Evolutionary conservation across 164 flowering plant genomes (phyloP), one percentile per base, ranked within the genome.

Genomic region (Taxillus chinensis): DNA sequence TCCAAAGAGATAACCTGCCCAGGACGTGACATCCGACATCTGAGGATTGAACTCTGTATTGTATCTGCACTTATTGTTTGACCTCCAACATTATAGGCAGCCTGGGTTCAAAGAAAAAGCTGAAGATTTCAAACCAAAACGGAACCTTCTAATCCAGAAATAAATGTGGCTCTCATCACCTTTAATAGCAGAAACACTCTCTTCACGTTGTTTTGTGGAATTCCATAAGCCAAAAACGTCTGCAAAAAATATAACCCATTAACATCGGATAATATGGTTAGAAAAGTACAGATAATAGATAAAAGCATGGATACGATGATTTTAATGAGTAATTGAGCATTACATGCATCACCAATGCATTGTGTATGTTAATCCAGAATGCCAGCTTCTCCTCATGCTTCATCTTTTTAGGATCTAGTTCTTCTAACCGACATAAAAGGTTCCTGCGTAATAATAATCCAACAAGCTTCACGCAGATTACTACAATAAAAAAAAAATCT

Each of bases 301-400:
- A 55, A 17, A 12, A 16, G 3, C 41, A 65, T 45, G 14, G 61
- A 39, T 13, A 8, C 37, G 39, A 59, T 13, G 27, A 8, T 6
- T 16, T 11, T 40, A 11, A 52, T 17, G 37, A 41, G 2, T 39
- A 60, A 45, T 27, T 27, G 62, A 41, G n/a, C 61, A 66, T 74
- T 89, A 93, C 99, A 83, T 90, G 99, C 99, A 93, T 93, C 83
- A 90, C 91, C 73, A 93, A 73, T 10, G 97, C 85, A 75, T 93
- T 90, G 69, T 93, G 99, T 68, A 89, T 71, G 62, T 93, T 93
- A 64, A 90, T 85, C 99, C 99, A 93, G 70, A 93, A 93, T 38
- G 99, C 96, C 59, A 93, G 80, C 83, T 85, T 90, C 78, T 93
- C 97, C 66, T 83, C 92, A 37, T 82, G 86, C 42, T 75, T 84